These are phyloP conservation scores for Fragilariopsis cylindrus DNA, from an alignment of 108 stramenopile species.

Conservation along the genomic window DNA sequence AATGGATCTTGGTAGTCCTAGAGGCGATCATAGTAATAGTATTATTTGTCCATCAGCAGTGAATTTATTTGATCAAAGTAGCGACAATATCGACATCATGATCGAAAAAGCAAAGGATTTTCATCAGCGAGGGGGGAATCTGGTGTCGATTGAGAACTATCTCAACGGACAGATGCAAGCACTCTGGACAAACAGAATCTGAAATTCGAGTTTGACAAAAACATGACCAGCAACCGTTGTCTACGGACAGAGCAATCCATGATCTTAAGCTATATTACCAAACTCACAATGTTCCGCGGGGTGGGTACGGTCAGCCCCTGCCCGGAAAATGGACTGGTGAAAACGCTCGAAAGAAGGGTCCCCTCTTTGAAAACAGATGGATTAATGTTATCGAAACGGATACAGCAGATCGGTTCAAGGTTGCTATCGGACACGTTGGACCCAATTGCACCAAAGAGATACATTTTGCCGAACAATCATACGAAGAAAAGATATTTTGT, in stretches of 20 bases:
- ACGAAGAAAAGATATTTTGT: slow-evolving; percentile 18
- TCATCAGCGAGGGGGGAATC: slow-evolving; percentile 21
- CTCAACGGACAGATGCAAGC: slow-evolving; percentile 35
- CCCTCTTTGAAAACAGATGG: slow-evolving; percentile 30
- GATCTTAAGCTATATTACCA: neutral
- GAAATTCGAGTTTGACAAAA: slow-evolving; percentile 25
- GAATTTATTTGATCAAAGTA: too few species aligned
- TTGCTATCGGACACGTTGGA: slow-evolving; percentile 25
- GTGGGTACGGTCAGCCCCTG: slow-evolving; percentile 44
- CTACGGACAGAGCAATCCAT: too few species aligned
- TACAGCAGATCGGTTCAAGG: slow-evolving; percentile 17
- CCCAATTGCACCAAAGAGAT: slow-evolving; percentile 22
- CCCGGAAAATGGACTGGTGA: slow-evolving; percentile 18
- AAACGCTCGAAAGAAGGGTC: neutral
- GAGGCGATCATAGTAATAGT: too few species aligned
- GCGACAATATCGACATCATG: too few species aligned
- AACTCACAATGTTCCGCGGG: slow-evolving; percentile 16
- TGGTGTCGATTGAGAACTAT: slow-evolving; percentile 27
- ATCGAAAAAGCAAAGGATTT: slow-evolving; percentile 10
- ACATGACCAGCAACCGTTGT: neutral
- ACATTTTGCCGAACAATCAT: slow-evolving; percentile 18
- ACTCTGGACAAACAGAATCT: slow-evolving; percentile 26
- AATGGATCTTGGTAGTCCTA: too few species aligned
- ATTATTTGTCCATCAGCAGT: too few species aligned
- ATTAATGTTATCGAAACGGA: slow-evolving; percentile 33